Base-by-base conservation (phyloP, 2,329 filamentous ascomycete species). In the Trichoderma lentiforme region DNA sequence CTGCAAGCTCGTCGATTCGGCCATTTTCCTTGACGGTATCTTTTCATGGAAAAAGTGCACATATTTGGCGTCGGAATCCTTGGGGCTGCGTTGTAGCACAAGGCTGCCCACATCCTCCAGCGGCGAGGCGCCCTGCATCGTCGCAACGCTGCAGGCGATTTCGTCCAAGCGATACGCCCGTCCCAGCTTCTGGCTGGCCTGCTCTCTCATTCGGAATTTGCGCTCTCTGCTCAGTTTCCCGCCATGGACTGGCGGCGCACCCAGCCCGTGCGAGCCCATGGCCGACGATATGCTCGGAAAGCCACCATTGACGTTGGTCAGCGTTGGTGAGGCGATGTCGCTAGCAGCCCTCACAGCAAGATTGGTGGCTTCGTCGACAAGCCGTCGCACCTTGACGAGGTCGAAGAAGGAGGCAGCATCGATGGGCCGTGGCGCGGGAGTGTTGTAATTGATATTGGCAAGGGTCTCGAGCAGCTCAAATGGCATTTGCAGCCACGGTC, bases 11-110 rank as follows among this genome's bases (percentile, higher is more conserved):
- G 92, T 95, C 76, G 87, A 90, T 76, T 93, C 89, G 43, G 90
- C 91, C 79, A 96, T 84, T 79, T 92, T 90, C 56, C 91, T 84
- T 53, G 90, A 92, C 1, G 93, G 92, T 30, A 96, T 95, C 86
- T 95, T 96, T 82, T 97, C 93, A 81, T 95, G 93, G 80, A 97
- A 97, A 82, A 95, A 96, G 79, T 96, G 92, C n/a, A 96, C 93
- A 79, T 96, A 96, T 80, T 91, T 92, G 32, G 93, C 93, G 77
- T 96, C 92, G 57, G 85, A 81, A 77, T 94, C 90, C 65, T 86
- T 80, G n/a, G 89, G 85, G 73, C 88, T 90, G 73, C 92, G 86
- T 79, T 92, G 89, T 73, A 96, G 82, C 36, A 97, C 93, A 73
- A 92, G 84, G 6, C 87, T 86, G 3, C 91, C 93, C 3, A 96